Evolutionary conservation across 805 yeast species (phyloP).

Genomic region (Pichia thaimueangensis): DNA sequence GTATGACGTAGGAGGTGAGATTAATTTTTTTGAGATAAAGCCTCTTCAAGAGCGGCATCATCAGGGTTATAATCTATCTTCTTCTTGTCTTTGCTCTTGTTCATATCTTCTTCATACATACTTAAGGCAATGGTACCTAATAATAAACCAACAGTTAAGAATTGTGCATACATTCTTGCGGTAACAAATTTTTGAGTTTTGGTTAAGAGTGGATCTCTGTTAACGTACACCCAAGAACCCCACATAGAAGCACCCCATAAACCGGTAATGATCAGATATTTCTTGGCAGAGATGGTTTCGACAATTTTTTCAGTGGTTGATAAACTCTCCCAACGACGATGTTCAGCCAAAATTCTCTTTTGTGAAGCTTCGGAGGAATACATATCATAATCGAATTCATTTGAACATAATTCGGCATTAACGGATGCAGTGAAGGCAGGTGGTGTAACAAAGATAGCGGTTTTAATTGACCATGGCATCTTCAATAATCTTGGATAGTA

Average conservation of each 20-base stretch:
- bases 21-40: conserved; percentile 10
- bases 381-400: conserved; percentile 53
- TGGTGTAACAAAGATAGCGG: conserved; percentile 65
- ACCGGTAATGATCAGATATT: conserved; percentile 61
- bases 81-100: conserved; percentile 5
- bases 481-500: conserved; percentile 38
- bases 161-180: conserved; percentile 90
- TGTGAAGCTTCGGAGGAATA: conserved; percentile 44
- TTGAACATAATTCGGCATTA: conserved; percentile 66
- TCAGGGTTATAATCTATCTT: conserved; percentile 8
- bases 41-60: conserved; percentile 14
- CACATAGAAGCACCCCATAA: conserved; percentile 77
- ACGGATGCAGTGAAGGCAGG: conserved; percentile 57
- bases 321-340: conserved; percentile 45
- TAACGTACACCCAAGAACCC: conserved; percentile 71
- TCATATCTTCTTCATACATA: conserved; percentile 51
- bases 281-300: conserved; percentile 45
- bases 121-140: conserved; percentile 63
- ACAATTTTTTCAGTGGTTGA: conserved; percentile 44
- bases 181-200: conserved; percentile 76
- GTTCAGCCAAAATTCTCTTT: conserved; percentile 39
- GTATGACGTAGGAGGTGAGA: not conserved
- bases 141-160: conserved; percentile 63
- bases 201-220: conserved; percentile 69
- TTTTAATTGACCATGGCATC: conserved; percentile 50